Percentiles rank a stretch among this genome's conserved stretches.
Conservation (phyloP, 306 rosid genomes). For the Pyrus bretschneideri region DNA sequence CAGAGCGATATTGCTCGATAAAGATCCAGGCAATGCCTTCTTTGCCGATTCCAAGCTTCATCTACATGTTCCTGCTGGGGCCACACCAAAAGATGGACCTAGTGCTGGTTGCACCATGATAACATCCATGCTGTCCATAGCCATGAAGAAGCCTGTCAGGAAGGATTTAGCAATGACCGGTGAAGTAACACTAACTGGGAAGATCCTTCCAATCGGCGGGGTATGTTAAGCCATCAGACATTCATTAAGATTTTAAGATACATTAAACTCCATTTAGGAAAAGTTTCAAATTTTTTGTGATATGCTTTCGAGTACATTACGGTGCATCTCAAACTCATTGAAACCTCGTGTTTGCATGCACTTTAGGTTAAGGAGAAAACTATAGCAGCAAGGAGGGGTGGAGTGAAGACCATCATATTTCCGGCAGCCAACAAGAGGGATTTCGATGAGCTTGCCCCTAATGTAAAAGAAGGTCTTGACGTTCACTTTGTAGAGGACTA, state of each 20-base stretch:
- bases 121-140: constrained; percentile 84
- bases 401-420: constrained; percentile 74
- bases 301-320: background rate
- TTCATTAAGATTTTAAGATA: background rate
- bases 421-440: constrained; percentile 92
- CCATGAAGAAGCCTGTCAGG: constrained; percentile 81
- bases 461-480: constrained; percentile 89
- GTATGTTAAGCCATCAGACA: constrained; percentile 38
- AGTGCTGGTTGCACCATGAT: constrained; percentile 99
- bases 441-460: constrained; percentile 76
- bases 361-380: constrained; percentile 96
- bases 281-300: background rate
- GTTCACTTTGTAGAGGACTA: constrained; percentile 93
- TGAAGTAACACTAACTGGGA: constrained; percentile 95
- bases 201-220: constrained; percentile 98
- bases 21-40: constrained; percentile 56
- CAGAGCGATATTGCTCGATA: constrained; percentile 51
- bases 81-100: constrained; percentile 98
- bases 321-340: constrained; percentile 15
- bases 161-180: constrained; percentile 98
- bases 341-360: constrained; percentile 19
- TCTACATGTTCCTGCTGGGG: constrained; percentile 97
- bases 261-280: background rate
- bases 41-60: constrained; percentile 80
- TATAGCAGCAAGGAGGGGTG: constrained; percentile 91